Base-by-base conservation (phyloP, 2,329 filamentous ascomycete genomes). In the Hypoxylon sp. region DNA sequence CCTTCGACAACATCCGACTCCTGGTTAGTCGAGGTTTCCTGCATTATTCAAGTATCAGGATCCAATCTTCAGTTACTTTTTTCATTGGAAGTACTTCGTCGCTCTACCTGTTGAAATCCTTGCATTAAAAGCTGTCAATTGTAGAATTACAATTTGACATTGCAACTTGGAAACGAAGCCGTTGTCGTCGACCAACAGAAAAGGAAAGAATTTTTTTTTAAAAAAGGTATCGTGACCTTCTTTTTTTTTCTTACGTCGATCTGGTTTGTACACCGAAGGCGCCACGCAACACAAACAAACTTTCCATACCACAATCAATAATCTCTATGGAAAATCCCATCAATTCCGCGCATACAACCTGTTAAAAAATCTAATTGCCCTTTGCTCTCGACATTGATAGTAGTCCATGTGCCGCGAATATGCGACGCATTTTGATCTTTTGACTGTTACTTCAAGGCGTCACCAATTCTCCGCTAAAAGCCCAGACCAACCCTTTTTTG, bases 1-100 rank as follows among this genome's bases (percentile, higher is more conserved):
- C 63, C 31, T 31, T 71, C 52, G 26, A 68, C 60, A 62, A n/a
- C 58, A 61, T 63, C 55, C 65, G 54, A 72, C 65, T 72, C 64
- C 69, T 65, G 65, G 69, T 63, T 64, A 65, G 58, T 65, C 29
- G 22, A 59, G 53, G 53, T 48, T 63, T 56, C 58, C 60, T 65
- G 61, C 64, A 67, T 63, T 62, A 48, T 61, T 70, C 63, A 67
- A 33, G 53, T 70, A 64, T 63, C 53, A 59, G 50, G 37, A 67
- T 58, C 53, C 53, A 50, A 69, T 65, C 59, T 59, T 60, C 48
- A 22, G 65, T 64, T 50, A 62, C 65, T 68, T 67, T 56, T 65
- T 42, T 17, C 26, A 39, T 50, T 42, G 44, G 44, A 63, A n/a
- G 63, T 62, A 66, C 22, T 52, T 53, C 56, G 19, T 48, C 29